Base-by-base conservation (phyloP, 108 stramenopile genomes). In the Cylindrotheca closterium region DNA sequence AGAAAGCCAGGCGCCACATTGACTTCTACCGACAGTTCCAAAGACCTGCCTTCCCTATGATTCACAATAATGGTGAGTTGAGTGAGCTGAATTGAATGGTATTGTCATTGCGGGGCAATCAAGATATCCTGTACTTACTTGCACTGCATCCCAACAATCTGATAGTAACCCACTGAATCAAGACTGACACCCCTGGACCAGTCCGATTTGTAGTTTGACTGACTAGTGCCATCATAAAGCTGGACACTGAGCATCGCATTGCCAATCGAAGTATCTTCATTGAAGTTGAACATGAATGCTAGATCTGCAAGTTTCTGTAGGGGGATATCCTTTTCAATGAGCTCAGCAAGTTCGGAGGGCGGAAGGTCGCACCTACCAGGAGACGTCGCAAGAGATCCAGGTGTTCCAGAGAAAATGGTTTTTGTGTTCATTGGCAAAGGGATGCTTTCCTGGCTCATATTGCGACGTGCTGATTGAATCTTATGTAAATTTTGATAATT, bases 231-330 rank as follows among this genome's bases (percentile, higher is more conserved):
- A 62, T 89, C 85, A 22, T 51, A 64, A 15, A 97, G 70, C 76
- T 95, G 92, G 7, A 95, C 70, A 61, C 82, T 79, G 24, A 96
- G 55, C 53, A 80, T 87, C 52, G 87, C 81, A 52, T 84, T 68
- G 4, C 92, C 87, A 1, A 85, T 66, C 12, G 91, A 70, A 15
- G 88, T 60, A 18, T 69, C 64, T 26, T 96, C 95, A 62, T 81
- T 70, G 68, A 94, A 98, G 60, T 96, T 98, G 73, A 98, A 98
- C 96, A 98, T 96, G 60, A 92, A 96, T 23, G 97, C 91, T 24
- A 92, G 55, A 4, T 68, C 60, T 51, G 83, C 71, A 30, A 96
- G 58, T 34, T 88, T 77, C 12, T 82, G 65, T 12, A 96, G 69
- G 7, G 86, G 72, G 29, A 97, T 51, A 47, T 94, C 88, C 37